Base-by-base conservation (phyloP, 495 filamentous ascomycete species). In the Acidiella bohemica region DNA sequence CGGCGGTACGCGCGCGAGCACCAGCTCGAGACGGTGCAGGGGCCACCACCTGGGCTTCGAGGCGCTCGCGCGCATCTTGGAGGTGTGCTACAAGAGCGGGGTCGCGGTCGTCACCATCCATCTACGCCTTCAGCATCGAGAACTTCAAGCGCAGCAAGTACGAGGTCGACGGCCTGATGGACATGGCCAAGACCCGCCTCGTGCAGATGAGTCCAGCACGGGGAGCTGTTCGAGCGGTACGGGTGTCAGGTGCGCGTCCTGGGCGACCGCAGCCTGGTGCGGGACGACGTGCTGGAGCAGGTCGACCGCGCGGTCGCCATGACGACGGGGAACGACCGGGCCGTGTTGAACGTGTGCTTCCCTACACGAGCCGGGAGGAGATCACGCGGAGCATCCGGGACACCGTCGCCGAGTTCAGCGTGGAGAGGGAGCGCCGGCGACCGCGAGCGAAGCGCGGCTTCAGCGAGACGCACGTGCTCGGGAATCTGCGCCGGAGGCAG, bases 91-190 rank as follows among this genome's bases (percentile, higher is more conserved):
- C 65, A 90, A 92, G 55, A 83, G 80, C 42, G 90, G 90, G 13
- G 81, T 97, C 21, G 81, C 86, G 58, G 85, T 92, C 3, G 90
- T 97, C 11, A 95, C 90, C 0, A 82, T n/a, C n/a, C n/a, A n/a
- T 97, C 38, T 97, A 96, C 60, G 90, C 90, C 4, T 97, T 97
- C 67, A 90, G 82, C 52, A 93, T 96, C 57, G 90, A 96, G 61
- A 97, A 97, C 64, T 97, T 95, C 67, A 93, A 96, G 59, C 75
- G 90, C 4, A 87, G 85, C n/a, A 87, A 86, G 57, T 88, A 93
- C 62, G 90, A 97, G 59, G 92, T 97, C 23, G 86, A 94, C 58
- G 85, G 83, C 12, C 65, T 97, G 36, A 97, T 97, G 90, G 83
- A 93, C 49, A 92, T 97, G 69, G 88, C 87, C 24, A 93, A 93